Evolutionary conservation across 2,329 filamentous ascomycete species (phyloP), one percentile per base, ranked within the genome.

Genomic region (Sphaerulina musiva): DNA sequence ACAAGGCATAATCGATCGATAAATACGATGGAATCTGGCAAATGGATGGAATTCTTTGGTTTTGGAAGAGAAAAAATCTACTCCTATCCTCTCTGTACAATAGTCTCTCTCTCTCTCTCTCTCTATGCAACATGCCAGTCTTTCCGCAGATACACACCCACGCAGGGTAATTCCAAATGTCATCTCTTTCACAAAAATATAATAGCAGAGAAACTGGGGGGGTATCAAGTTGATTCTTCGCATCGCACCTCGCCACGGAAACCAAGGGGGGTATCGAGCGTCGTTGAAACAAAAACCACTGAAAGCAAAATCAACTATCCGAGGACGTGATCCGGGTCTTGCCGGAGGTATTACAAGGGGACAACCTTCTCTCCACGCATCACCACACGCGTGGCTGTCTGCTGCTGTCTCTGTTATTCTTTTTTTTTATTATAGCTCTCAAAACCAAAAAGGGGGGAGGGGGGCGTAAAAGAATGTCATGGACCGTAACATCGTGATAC

Each of bases 401-500:
- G 12, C 29, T 36, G 26, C 31, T 20, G 26, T 43, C 26, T 26
- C 26, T 29, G 26, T 6, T 29, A 6, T 29, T 20, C 20, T 20
- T 20, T 20, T 26, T 8, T 12, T 31, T n/a, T 41, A 42, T 49
- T 43, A 43, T 10, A 49, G 20, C 4, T 14, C 14, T 17, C 14
- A 29, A 42, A n/a, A 38, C 38, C 26, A 26, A 29, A 31, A 14
- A 17, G 14, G 14, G 14, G 14, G 14, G n/a, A n/a, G 14, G 31
- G 20, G 38, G 36, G 39, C 26, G 36, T 31, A 38, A 53, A 54
- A 32, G 52, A 54, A 36, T 54, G 52, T 54, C 52, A 41, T 54
- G 29, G 52, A 50, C 46, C 49, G 43, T 51, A 42, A 51, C 41
- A 54, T 46, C 46, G 26, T 49, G 41, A 54, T 50, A 39, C 52